Evolutionary conservation across 106 monocot species (phyloP).

Genomic region (Vanilla planifolia): DNA sequence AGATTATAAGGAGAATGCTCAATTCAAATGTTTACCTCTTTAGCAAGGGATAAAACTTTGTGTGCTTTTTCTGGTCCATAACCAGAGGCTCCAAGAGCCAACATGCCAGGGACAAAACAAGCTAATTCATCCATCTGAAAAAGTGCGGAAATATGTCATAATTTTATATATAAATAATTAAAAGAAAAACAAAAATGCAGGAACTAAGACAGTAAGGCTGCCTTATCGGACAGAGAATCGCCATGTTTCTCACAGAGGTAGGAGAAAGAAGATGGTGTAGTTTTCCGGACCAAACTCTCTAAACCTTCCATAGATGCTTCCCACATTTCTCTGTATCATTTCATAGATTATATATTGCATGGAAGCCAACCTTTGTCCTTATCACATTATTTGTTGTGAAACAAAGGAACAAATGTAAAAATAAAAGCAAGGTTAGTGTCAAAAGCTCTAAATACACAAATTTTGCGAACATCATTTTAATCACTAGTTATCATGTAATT

Average conservation of each 20-base stretch:
- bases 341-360: not conserved
- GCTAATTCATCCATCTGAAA: conserved; percentile 97
- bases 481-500: too few species aligned
- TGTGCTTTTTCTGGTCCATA: conserved; percentile 69
- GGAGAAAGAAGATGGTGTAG: conserved; percentile 80
- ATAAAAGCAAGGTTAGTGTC: not conserved
- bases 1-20: not conserved
- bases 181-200: not conserved
- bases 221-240: conserved; percentile 72
- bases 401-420: not conserved
- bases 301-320: conserved; percentile 93
- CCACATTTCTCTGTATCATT: conserved; percentile 80
- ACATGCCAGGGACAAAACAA: conserved; percentile 95
- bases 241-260: conserved; percentile 93
- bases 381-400: too few species aligned
- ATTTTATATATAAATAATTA: not conserved
- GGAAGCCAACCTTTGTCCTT: too few species aligned
- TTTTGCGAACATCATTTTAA: too few species aligned
- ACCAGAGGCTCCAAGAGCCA: conserved; percentile 77
- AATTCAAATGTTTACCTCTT: conserved; percentile 50
- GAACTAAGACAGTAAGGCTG: not conserved
- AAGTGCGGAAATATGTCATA: not conserved
- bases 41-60: conserved; percentile 61
- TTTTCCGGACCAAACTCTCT: conserved; percentile 58
- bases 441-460: too few species aligned